Conservation (phyloP, 768 basidiomycete genomes). For the Hemileccinum rubropunctum region DNA sequence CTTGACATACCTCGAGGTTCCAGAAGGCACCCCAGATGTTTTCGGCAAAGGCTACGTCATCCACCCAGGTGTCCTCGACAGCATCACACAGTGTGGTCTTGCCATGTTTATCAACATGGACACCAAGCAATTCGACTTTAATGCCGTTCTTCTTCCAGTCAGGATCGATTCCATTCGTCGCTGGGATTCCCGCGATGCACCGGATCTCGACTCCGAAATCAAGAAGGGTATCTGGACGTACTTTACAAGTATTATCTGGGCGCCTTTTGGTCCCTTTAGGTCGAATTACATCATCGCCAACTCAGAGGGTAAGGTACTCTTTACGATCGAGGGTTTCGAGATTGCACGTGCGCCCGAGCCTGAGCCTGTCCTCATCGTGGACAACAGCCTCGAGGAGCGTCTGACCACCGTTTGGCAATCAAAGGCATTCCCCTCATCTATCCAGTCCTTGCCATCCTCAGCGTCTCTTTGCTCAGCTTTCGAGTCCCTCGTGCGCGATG, state of each 20-base stretch:
- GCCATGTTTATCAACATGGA: slow-evolving; percentile 30
- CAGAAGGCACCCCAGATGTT: slow-evolving; percentile 25
- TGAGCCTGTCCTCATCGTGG: slow-evolving; percentile 24
- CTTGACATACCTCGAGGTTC: slow-evolving; percentile 22
- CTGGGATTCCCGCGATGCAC: slow-evolving; percentile 27
- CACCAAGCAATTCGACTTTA: slow-evolving; percentile 31
- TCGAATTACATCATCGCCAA: slow-evolving; percentile 29
- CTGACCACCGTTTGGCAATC: slow-evolving; percentile 33
- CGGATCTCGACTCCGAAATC: slow-evolving; percentile 23
- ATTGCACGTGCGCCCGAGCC: slow-evolving; percentile 31
- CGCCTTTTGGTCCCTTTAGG: slow-evolving; percentile 21
- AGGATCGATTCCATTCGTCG: slow-evolving; percentile 30
- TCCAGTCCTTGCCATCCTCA: slow-evolving; percentile 1
- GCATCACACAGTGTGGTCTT: slow-evolving; percentile 32
- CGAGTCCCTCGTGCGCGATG: slow-evolving; percentile 13
- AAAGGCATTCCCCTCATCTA: slow-evolving; percentile 24
- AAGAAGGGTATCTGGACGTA: slow-evolving; percentile 32
- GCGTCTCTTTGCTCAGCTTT: slow-evolving; percentile 16
- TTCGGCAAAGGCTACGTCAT: slow-evolving; percentile 30
- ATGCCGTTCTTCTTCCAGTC: slow-evolving; percentile 31
- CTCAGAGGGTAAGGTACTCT: slow-evolving; percentile 27
- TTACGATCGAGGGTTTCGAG: slow-evolving; percentile 35
- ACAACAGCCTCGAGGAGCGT: slow-evolving; percentile 27
- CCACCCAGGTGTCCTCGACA: slow-evolving; percentile 34
- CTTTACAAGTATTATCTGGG: slow-evolving; percentile 24